Percentiles rank a stretch among this genome's conserved stretches.
Evolutionary conservation across 164 flowering plant genomes (phyloP).

Genomic region (Magnolia changhungtana): DNA sequence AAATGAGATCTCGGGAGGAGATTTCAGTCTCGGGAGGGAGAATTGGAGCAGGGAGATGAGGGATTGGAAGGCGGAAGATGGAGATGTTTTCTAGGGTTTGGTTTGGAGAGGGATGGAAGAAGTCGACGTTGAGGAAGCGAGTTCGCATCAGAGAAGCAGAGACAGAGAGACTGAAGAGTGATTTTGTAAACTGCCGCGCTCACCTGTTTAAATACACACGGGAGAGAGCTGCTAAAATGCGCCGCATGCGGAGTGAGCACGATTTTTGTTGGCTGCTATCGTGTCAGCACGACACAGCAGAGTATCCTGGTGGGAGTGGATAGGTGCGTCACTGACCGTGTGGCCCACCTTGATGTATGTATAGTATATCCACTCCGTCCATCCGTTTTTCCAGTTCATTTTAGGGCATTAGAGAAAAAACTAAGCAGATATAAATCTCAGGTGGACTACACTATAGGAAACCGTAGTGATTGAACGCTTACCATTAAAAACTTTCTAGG

Average conservation of each 20-base stretch:
- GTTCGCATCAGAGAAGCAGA: constrained; percentile 47
- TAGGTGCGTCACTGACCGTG: too few relatives aligned
- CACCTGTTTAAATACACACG: neutral
- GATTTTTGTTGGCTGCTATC: too few relatives aligned
- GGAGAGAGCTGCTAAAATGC: neutral
- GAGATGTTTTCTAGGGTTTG: constrained; percentile 32
- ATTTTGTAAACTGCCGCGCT: constrained; percentile 1
- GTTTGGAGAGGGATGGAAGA: constrained; percentile 28
- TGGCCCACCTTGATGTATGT: too few relatives aligned
- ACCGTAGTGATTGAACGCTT: too few relatives aligned
- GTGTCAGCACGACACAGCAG: too few relatives aligned
- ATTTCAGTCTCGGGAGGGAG: constrained; percentile 1
- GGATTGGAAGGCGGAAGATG: constrained; percentile 25
- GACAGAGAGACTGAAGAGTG: neutral
- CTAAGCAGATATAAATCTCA: too few relatives aligned
- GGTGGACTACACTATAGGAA: too few relatives aligned
- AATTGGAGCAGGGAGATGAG: neutral
- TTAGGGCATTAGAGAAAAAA: too few relatives aligned
- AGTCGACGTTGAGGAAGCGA: constrained; percentile 61
- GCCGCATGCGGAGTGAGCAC: neutral
- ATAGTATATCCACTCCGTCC: too few relatives aligned
- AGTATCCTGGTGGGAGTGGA: too few relatives aligned
- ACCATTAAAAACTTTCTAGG: too few relatives aligned
- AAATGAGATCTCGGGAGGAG: constrained; percentile 23
- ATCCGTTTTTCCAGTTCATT: too few relatives aligned